These are phyloP conservation scores for Saccharomycopsis schoenii DNA, from an alignment of 805 yeast genomes.

Conservation along the genomic window DNA sequence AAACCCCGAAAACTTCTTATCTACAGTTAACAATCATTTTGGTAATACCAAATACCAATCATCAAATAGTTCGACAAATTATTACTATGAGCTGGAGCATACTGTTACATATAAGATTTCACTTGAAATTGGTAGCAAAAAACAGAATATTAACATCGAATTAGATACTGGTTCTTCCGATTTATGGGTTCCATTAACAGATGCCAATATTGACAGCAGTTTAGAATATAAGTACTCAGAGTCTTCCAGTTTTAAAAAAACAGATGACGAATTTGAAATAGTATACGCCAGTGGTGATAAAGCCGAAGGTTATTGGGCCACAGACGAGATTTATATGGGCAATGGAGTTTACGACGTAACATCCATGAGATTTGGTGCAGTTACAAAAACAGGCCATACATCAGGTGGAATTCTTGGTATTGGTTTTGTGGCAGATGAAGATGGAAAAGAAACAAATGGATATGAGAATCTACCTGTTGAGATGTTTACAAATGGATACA, in stretches of 20 bases:
- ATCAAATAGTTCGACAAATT: not conserved
- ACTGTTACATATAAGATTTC: not conserved
- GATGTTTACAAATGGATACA: slow-evolving; percentile 1
- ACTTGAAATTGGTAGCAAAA: slow-evolving; percentile 4
- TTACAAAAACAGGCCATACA: slow-evolving; percentile 22
- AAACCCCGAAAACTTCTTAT: not conserved
- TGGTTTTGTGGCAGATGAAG: slow-evolving; percentile 10
- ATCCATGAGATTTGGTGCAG: slow-evolving; percentile 3
- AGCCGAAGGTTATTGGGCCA: slow-evolving; percentile 13
- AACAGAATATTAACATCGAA: slow-evolving; percentile 15
- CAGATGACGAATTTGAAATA: not conserved
- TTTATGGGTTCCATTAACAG: slow-evolving; percentile 25
- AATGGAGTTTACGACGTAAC: not conserved
- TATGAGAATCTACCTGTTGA: slow-evolving; percentile 9
- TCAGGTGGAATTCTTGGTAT: slow-evolving; percentile 5
- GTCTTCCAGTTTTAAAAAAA: not conserved
- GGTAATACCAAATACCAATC: not conserved
- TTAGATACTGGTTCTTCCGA: slow-evolving; percentile 29
- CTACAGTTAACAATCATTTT: not conserved
- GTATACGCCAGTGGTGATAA: slow-evolving; percentile 12
- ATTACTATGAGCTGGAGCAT: not conserved
- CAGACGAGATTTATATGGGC: slow-evolving; percentile 4
- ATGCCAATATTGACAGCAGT: not conserved
- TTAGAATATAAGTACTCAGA: not conserved
- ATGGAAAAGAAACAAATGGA: not conserved